phyloP scores from a whole-genome alignment of 805 yeast genomes.

The Candida krabiensis region DNA sequence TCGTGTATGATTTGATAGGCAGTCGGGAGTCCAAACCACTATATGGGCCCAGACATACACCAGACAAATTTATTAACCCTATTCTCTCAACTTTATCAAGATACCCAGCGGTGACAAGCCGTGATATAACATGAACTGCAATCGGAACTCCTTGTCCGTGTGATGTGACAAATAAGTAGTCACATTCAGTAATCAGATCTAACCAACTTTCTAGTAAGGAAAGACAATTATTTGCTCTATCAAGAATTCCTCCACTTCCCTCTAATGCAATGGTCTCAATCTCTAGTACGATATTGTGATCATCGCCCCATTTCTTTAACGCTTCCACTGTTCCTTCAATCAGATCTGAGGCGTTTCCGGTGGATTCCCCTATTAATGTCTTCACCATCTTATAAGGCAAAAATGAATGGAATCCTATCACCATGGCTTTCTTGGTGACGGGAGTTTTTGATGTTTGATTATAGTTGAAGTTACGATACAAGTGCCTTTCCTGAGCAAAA shows the following conservation, averaged over 20 bases:
- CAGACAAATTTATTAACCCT: slow-evolving; percentile 90
- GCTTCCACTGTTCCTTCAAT: slow-evolving; percentile 78
- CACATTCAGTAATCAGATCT: slow-evolving; percentile 56
- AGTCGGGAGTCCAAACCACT: slow-evolving; percentile 81
- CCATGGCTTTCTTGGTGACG: slow-evolving; percentile 54
- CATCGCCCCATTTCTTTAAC: slow-evolving; percentile 61
- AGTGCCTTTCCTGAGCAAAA: slow-evolving; percentile 30
- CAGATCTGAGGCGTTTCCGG: slow-evolving; percentile 84
- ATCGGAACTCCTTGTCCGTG: slow-evolving; percentile 96
- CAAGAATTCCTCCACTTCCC: slow-evolving; percentile 85
- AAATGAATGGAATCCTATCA: slow-evolving; percentile 95
- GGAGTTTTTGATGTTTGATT: slow-evolving; percentile 4
- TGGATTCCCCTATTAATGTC: slow-evolving; percentile 86
- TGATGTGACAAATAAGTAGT: slow-evolving; percentile 79
- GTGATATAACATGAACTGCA: slow-evolving; percentile 63
- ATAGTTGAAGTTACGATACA: slow-evolving; percentile 23
- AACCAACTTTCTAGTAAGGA: slow-evolving; percentile 70
- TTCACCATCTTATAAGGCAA: slow-evolving; percentile 84
- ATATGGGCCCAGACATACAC: slow-evolving; percentile 88
- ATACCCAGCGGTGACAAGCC: slow-evolving; percentile 48
- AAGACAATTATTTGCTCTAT: slow-evolving; percentile 74
- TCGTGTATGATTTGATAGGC: slow-evolving; percentile 78
- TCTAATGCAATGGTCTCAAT: slow-evolving; percentile 87
- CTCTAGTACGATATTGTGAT: slow-evolving; percentile 39
- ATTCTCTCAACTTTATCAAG: slow-evolving; percentile 55